Percentiles rank a stretch among this genome's conserved stretches.
phyloP scores from a whole-genome alignment of 768 basidiomycete genomes.

The Pisolithus marmoratus region DNA sequence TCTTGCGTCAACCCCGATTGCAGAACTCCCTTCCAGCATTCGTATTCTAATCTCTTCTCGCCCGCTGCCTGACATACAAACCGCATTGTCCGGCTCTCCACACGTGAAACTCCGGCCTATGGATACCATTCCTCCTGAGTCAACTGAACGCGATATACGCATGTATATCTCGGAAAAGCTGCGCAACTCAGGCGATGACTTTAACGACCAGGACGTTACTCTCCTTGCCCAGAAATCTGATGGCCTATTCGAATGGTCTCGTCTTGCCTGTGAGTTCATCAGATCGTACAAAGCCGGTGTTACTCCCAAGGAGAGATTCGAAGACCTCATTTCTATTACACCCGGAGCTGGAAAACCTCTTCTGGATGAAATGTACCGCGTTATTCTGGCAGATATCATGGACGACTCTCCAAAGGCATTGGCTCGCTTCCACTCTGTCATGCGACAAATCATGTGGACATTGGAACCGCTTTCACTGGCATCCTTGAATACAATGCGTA shows the following conservation, averaged over 20 bases:
- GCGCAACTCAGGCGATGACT: neutral
- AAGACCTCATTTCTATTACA: neutral
- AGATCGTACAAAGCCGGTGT: neutral
- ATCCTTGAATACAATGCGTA: neutral
- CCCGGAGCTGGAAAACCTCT: neutral
- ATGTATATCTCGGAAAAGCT: conserved; percentile 3
- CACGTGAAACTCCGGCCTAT: neutral
- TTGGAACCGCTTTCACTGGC: conserved; percentile 3
- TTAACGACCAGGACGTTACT: neutral
- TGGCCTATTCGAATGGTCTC: conserved; percentile 6
- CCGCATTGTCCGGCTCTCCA: neutral
- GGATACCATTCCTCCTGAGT: conserved; percentile 1
- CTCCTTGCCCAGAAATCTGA: conserved; percentile 1
- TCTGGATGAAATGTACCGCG: conserved; percentile 5
- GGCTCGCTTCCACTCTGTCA: conserved; percentile 2
- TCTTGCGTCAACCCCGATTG: neutral
- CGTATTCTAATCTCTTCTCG: conserved; percentile 6
- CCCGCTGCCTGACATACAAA: neutral
- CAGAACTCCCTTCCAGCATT: neutral
- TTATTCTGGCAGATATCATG: conserved; percentile 4
- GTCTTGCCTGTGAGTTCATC: conserved; percentile 6
- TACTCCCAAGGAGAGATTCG: neutral
- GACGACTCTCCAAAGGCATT: neutral
- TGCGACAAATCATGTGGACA: conserved; percentile 4
- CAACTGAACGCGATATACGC: conserved; percentile 1